Evolutionary conservation across 306 rosid species (phyloP), one percentile per base, ranked within the genome.

Genomic region (Glycine tomentella): DNA sequence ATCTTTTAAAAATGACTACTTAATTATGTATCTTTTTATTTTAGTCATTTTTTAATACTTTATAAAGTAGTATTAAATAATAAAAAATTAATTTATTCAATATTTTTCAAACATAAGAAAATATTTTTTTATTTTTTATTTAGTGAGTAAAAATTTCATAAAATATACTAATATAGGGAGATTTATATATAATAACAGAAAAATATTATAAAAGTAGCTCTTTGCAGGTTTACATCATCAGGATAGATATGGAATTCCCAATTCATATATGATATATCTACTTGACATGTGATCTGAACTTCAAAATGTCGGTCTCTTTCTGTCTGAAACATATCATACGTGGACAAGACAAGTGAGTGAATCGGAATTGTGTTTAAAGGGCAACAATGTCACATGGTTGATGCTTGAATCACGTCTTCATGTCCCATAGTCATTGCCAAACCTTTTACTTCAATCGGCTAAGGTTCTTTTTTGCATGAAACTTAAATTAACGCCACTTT

Each of bases 381-480:
- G 33, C 48, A 80, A 63, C 77, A 55, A 80, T 34, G 49, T 64
- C 85, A 80, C 87, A 76, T 80, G 87, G 71, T 62, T 63, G 65
- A 53, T 46, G 66, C 33, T 78, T 63, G 52, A 75, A 62, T 62
- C 66, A 70, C 70, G 45, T 69, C 75, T 20, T 20, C 5, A 69
- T 82, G 82, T 82, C 69, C 56, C 80, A 65, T 36, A 64, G 34
- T 76, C 71, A 76, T 13, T 69, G 70, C 57, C 62, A 55, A 74
- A 38, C 15, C 57, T 62, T 38, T 62, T 20, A 61, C 44, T 57
- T 7, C 76, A 14, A 31, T 10, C 20, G 75, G 55, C 49, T 42
- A 57, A 67, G 70, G 11, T 7, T 38, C 40, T 15, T 11, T n/a
- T n/a, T 38, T 38, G 44, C 57, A 56, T 55, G 45, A 50, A 67